These are phyloP conservation scores for Holtermannia corniformis DNA, from an alignment of 768 basidiomycete genomes.

Conservation along the genomic window DNA sequence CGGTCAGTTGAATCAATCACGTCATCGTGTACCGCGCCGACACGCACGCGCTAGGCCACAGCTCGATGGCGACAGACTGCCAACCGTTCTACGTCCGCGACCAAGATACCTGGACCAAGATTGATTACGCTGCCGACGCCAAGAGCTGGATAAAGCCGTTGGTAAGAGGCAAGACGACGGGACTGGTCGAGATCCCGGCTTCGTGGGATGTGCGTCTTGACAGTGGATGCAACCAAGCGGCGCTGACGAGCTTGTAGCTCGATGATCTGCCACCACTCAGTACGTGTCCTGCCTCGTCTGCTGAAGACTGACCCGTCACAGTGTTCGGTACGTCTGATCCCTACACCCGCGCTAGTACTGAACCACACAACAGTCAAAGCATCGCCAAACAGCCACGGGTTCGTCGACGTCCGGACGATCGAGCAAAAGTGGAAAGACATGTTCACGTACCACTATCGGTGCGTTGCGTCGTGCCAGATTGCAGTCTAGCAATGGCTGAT, in stretches of 20 bases:
- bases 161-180: conserved; percentile 54
- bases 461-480: conserved; percentile 43
- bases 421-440: conserved; percentile 69
- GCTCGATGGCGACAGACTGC: conserved; percentile 44
- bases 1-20: conserved; percentile 41
- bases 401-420: conserved; percentile 59
- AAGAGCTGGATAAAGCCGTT: conserved; percentile 68
- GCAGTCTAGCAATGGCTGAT: no score
- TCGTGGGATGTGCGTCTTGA: conserved; percentile 51
- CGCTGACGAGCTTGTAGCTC: conserved; percentile 47
- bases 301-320: conserved; percentile 25
- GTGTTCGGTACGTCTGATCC: conserved; percentile 62
- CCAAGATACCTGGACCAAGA: conserved; percentile 63
- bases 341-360: neutral
- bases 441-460: conserved; percentile 61
- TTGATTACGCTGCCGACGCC: conserved; percentile 55
- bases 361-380: conserved; percentile 33
- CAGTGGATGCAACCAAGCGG: neutral
- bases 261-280: conserved; percentile 60
- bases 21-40: neutral
- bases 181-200: conserved; percentile 56
- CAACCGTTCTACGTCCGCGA: conserved; percentile 62
- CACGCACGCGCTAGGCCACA: neutral
- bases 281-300: neutral
- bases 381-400: conserved; percentile 60